These are phyloP conservation scores for Eleusine indica DNA, from an alignment of 176 grass and related monocot genomes.

Conservation along the genomic window DNA sequence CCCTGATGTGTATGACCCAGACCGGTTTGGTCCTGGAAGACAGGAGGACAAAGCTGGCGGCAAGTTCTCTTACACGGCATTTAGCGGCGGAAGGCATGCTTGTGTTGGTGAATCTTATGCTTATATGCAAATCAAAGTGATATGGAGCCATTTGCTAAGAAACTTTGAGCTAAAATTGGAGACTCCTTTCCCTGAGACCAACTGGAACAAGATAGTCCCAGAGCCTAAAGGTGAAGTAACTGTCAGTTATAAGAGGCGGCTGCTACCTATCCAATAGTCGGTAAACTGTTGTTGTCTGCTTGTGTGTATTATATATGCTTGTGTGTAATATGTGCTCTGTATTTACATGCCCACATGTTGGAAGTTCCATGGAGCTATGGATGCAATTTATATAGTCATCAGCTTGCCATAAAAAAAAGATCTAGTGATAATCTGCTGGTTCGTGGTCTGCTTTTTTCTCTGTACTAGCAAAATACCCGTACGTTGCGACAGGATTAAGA, in stretches of 20 bases:
- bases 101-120: not conserved
- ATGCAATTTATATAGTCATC: too few species aligned
- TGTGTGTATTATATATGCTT: too few species aligned
- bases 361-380: too few species aligned
- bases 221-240: not conserved
- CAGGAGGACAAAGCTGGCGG: slow-evolving; percentile 9
- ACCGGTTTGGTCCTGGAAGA: not conserved
- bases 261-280: too few species aligned
- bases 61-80: slow-evolving; percentile 11
- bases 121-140: slow-evolving; percentile 12
- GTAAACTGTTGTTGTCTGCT: too few species aligned
- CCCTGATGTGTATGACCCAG: slow-evolving; percentile 7
- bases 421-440: too few species aligned
- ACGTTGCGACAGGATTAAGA: too few species aligned
- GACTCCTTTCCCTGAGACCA: not conserved
- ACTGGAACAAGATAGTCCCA: not conserved
- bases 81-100: not conserved
- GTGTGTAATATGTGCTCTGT: too few species aligned
- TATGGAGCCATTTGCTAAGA: slow-evolving; percentile 19
- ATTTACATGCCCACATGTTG: too few species aligned
- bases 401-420: too few species aligned
- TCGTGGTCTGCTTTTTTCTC: too few species aligned
- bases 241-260: not conserved
- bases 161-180: slow-evolving; percentile 17
- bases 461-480: too few species aligned